Percentiles rank a stretch among this genome's conserved stretches.
Conservation (phyloP, 345 rosid genomes). For the Dipteronia sinensis region DNA sequence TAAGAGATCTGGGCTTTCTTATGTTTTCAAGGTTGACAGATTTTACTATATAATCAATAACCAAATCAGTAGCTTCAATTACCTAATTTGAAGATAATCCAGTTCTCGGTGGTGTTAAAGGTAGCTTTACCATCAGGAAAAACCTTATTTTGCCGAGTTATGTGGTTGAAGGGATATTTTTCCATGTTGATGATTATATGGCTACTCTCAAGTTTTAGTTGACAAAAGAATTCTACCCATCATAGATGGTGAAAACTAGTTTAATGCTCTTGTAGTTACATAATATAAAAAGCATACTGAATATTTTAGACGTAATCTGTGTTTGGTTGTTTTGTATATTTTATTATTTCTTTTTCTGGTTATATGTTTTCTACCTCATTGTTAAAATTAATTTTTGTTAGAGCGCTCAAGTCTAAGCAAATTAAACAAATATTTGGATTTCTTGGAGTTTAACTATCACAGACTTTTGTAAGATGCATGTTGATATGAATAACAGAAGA, state of each 20-base stretch:
- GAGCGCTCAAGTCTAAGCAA: background rate
- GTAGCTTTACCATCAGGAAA: background rate
- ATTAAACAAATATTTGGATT: slow-evolving; percentile 1
- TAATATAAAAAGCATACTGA: background rate
- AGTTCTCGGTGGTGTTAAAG: background rate
- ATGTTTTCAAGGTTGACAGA: background rate
- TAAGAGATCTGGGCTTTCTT: background rate
- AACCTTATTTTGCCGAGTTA: background rate
- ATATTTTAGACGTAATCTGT: background rate
- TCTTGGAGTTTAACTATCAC: background rate
- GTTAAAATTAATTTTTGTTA: background rate
- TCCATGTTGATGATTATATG: background rate
- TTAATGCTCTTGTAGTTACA: background rate
- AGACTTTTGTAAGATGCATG: background rate
- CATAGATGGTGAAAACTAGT: background rate
- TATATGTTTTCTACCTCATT: background rate
- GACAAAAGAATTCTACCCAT: background rate
- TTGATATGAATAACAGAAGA: background rate
- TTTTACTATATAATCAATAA: background rate
- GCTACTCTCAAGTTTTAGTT: background rate
- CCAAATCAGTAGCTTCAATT: background rate
- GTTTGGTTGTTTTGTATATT: background rate
- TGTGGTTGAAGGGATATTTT: background rate
- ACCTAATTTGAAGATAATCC: background rate
- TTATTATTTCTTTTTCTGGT: background rate